Conservation (phyloP, 305 asterid species). For the Fraxinus velutina region DNA sequence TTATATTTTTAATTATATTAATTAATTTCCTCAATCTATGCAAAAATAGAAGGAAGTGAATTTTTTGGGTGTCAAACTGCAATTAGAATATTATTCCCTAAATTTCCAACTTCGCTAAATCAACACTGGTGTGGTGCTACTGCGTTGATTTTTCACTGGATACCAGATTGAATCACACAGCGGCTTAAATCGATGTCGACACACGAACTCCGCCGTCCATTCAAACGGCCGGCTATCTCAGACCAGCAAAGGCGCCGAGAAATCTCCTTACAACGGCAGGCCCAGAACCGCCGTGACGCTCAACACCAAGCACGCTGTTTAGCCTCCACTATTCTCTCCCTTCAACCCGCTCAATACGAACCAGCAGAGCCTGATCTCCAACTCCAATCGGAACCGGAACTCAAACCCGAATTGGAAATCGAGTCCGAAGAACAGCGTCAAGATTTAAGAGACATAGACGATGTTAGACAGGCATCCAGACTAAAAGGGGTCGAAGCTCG, state of each 20-base stretch:
- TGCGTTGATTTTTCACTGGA: neutral
- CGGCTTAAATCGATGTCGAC: slow-evolving; percentile 50
- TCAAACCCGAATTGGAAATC: slow-evolving; percentile 22
- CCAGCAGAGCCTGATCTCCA: slow-evolving; percentile 24
- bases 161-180: neutral
- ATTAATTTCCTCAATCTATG: no score
- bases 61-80: no score
- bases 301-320: slow-evolving; percentile 79
- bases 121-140: no score
- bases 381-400: slow-evolving; percentile 10
- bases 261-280: slow-evolving; percentile 69
- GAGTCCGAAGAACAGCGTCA: slow-evolving; percentile 30
- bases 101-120: no score
- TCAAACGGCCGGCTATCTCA: slow-evolving; percentile 77
- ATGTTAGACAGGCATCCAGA: slow-evolving; percentile 64
- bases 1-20: no score
- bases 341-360: slow-evolving; percentile 35
- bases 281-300: slow-evolving; percentile 72
- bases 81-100: no score
- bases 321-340: slow-evolving; percentile 61
- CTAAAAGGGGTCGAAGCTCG: slow-evolving; percentile 77
- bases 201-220: slow-evolving; percentile 75
- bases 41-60: no score
- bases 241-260: slow-evolving; percentile 91
- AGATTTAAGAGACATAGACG: slow-evolving; percentile 27